phyloP scores from a whole-genome alignment of 805 yeast genomes.

The Wickerhamiella alocasiicola region DNA sequence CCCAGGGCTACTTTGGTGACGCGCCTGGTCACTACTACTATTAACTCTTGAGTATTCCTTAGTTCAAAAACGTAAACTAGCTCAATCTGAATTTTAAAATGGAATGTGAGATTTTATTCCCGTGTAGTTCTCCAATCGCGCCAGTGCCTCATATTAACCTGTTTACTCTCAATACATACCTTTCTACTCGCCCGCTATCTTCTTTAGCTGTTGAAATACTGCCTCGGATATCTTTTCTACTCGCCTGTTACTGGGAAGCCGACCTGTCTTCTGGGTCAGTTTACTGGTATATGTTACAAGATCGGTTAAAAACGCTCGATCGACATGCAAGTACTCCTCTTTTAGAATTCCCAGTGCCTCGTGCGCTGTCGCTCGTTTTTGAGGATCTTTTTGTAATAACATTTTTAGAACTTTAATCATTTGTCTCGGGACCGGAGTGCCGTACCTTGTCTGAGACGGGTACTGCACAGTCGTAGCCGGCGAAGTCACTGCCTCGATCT shows the following conservation, averaged over 20 bases:
- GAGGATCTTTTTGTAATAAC: background rate
- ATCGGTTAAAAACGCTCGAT: background rate
- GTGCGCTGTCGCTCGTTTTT: background rate
- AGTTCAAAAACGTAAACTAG: too few species aligned
- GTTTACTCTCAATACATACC: too few species aligned
- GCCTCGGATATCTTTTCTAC: constrained; percentile 1
- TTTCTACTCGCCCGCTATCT: background rate
- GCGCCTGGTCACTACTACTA: background rate
- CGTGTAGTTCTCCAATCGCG: too few species aligned
- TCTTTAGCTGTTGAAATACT: background rate
- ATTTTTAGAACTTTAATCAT: background rate
- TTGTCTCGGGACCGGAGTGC: background rate
- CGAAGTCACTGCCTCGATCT: constrained; percentile 17
- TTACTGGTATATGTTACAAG: background rate
- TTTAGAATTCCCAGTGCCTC: background rate
- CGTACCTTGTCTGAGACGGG: background rate
- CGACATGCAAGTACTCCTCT: background rate
- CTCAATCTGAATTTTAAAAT: too few species aligned
- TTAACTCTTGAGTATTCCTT: too few species aligned
- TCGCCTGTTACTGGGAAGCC: background rate
- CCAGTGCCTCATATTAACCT: too few species aligned
- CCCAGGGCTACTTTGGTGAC: background rate
- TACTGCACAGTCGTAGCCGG: background rate
- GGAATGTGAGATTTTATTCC: too few species aligned
- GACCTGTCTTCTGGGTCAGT: background rate